phyloP scores from a whole-genome alignment of 139 green algal genomes.

The Diplosphaera chodatii region DNA sequence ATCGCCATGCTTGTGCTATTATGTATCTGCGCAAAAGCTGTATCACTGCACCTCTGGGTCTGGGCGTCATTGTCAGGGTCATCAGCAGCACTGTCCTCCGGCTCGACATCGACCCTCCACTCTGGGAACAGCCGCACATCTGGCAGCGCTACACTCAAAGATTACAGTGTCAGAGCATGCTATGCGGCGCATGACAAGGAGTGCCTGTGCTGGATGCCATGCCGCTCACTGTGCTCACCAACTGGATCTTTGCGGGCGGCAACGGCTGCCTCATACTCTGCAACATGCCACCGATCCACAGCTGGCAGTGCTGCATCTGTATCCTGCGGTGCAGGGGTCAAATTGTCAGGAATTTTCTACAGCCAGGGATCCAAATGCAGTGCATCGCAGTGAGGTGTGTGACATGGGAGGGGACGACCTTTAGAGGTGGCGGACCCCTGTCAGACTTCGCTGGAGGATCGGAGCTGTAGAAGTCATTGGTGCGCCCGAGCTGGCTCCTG shows the following conservation, averaged over 20 bases:
- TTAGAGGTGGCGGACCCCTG: constrained; percentile 21
- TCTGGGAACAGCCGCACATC: constrained; percentile 43
- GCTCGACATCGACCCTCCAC: constrained; percentile 68
- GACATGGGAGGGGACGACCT: neutral
- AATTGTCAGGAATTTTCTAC: too few species aligned
- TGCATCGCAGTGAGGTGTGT: too few species aligned
- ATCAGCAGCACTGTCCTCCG: constrained; percentile 34
- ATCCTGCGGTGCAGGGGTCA: neutral
- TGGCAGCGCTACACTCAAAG: neutral
- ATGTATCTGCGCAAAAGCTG: too few species aligned
- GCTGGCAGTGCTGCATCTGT: constrained; percentile 8
- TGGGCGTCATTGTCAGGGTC: constrained; percentile 27
- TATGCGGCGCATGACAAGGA: too few species aligned
- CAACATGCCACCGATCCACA: constrained; percentile 39
- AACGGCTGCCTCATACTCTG: constrained; percentile 9
- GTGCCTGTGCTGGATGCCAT: neutral
- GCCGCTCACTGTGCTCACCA: too few species aligned
- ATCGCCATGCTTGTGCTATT: too few species aligned
- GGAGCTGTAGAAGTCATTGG: constrained; percentile 66
- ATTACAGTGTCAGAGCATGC: too few species aligned
- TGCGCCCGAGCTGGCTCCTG: constrained; percentile 71
- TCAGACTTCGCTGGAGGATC: constrained; percentile 42
- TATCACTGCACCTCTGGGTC: constrained; percentile 30
- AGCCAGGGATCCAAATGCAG: too few species aligned
- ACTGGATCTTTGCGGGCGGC: neutral